Base-by-base conservation (phyloP, 2,329 filamentous ascomycete genomes). In the Parastagonospora nodorum region DNA sequence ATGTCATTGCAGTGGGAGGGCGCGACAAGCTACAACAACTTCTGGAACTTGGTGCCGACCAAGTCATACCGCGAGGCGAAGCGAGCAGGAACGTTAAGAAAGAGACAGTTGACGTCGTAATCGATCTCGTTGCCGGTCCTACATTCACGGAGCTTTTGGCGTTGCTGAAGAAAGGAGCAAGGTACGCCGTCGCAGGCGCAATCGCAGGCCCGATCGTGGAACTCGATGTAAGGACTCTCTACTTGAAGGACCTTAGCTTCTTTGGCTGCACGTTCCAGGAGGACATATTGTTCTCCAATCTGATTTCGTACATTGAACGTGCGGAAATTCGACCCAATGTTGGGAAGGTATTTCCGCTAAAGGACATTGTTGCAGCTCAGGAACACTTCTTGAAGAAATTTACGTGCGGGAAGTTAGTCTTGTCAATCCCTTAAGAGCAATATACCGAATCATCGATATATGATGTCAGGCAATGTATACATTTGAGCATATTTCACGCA, bases 201-300 rank as follows among this genome's bases (percentile, higher is more conserved):
- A 57, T 57, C n/a, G 50, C 50, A 6, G 50, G 47, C 4, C 50
- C 53, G 14, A 47, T 53, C 8, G 50, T 51, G 4, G 53, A 57
- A 14, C 32, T 53, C 6, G 50, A 57, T 46, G 30, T 57, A 5
- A 35, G 53, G 4, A 57, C 47, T 8, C 15, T 57, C 9, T 57
- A 53, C 29, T 24, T 53, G 6, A 57, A 57, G 38, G 47, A 57
- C 40, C 14, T 57, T 8, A 53, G 53, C 33, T 57, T 57, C 38
- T 51, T 53, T 24, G 53, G 53, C 2, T 57, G 53, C 19, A 53
- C 53, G 27, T 53, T 53, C 11, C 53, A 53, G 36, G 50, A 57
- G 10, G 40, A 51, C 5, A 50, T 40, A 16, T 50, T 57, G 9
- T 57, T 57, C 27, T 24, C 43, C 2, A 57, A 57, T 24, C 37